These are phyloP conservation scores for Juncus inflexus DNA, from an alignment of 176 grass and related monocot genomes.

Conservation along the genomic window DNA sequence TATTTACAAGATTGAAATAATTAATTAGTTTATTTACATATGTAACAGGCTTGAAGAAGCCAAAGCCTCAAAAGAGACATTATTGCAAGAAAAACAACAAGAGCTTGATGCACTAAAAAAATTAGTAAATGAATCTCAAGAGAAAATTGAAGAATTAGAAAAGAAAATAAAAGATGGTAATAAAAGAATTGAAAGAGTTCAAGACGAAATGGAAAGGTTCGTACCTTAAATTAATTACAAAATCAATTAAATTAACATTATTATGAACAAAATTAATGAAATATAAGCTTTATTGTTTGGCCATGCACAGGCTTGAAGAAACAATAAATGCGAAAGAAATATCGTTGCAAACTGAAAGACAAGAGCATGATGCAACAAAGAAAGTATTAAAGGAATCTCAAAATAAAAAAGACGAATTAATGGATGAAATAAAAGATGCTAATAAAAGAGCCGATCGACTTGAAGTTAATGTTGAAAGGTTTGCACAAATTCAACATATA, in stretches of 20 bases:
- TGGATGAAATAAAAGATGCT: constrained; percentile 30
- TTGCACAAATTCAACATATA: constrained; percentile 1
- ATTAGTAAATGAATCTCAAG: constrained; percentile 43
- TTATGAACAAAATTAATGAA: neutral
- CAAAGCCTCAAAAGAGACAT: constrained; percentile 35
- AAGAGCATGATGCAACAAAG: constrained; percentile 23
- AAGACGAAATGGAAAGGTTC: constrained; percentile 64
- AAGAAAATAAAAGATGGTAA: constrained; percentile 54
- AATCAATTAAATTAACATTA: constrained; percentile 12
- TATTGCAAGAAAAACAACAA: constrained; percentile 49
- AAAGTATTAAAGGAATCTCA: constrained; percentile 30
- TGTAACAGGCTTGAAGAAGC: constrained; percentile 58
- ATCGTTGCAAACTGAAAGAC: constrained; percentile 25
- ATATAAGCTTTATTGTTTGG: constrained; percentile 9
- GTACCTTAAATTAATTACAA: neutral
- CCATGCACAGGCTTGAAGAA: constrained; percentile 30
- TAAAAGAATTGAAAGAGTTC: constrained; percentile 41
- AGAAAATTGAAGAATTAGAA: constrained; percentile 47
- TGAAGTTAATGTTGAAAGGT: constrained; percentile 30
- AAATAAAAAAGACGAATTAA: constrained; percentile 34
- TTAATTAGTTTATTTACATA: neutral
- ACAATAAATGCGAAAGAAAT: constrained; percentile 15
- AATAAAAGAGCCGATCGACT: constrained; percentile 31
- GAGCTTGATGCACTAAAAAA: constrained; percentile 41
- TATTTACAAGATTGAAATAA: too few species aligned